Conservation (phyloP, 2,329 filamentous ascomycete species). For the Nannizzia gypsea region DNA sequence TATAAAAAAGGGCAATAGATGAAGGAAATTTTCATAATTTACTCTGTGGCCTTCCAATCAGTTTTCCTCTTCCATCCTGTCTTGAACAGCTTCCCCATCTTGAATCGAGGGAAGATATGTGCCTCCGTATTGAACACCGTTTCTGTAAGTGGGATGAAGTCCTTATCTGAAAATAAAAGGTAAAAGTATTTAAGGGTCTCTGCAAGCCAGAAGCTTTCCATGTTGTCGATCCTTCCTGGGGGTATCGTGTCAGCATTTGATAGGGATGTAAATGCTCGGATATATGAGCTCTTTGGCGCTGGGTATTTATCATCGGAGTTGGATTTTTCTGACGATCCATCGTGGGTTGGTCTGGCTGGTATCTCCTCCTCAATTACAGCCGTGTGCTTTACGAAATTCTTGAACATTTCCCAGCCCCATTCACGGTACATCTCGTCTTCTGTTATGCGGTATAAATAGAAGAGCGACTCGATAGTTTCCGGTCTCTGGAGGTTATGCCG, state of each 20-base stretch:
- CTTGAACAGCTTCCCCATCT: slow-evolving; percentile 46
- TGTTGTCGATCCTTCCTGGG: slow-evolving; percentile 65
- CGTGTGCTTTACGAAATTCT: slow-evolving; percentile 76
- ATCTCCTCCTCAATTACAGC: slow-evolving; percentile 50
- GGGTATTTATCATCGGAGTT: neutral
- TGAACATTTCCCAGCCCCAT: slow-evolving; percentile 99
- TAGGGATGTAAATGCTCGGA: slow-evolving; percentile 65
- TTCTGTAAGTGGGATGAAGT: slow-evolving; percentile 71
- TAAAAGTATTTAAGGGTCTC: slow-evolving; percentile 98
- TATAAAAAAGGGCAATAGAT: neutral
- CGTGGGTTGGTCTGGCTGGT: neutral
- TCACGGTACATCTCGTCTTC: slow-evolving; percentile 78
- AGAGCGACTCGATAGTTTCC: slow-evolving; percentile 89
- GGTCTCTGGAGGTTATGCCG: slow-evolving; percentile 87
- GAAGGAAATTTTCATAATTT: no score
- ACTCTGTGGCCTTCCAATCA: neutral
- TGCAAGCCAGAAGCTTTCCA: slow-evolving; percentile 99
- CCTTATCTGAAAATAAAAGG: slow-evolving; percentile 74
- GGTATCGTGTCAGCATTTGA: slow-evolving; percentile 62
- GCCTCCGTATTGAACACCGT: slow-evolving; percentile 95
- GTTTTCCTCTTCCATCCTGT: slow-evolving; percentile 30
- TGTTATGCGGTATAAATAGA: slow-evolving; percentile 99
- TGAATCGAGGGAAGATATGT: slow-evolving; percentile 77
- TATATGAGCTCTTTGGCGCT: slow-evolving; percentile 16
- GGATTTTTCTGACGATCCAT: neutral